Base-by-base conservation (phyloP, 2,329 filamentous ascomycete genomes). In the Sporothrix euskadiensis region DNA sequence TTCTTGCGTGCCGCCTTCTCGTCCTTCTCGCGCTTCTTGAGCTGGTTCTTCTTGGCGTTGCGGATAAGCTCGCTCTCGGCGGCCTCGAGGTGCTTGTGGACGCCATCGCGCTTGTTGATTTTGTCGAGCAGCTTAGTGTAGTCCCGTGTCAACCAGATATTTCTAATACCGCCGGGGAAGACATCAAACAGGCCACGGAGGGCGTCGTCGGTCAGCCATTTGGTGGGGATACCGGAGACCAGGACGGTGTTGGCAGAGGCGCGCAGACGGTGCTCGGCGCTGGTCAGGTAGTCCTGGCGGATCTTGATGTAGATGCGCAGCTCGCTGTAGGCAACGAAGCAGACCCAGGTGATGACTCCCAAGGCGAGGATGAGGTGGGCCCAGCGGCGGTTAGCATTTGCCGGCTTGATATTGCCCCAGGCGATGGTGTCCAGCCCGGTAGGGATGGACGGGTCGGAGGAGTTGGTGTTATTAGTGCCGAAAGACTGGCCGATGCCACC, bases 61-160 rank as follows among this genome's bases (percentile, higher is more conserved):
- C 90, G 91, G 77, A 99, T 92, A 56, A 99, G 84, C 30, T 93
- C 89, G 0, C 94, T 98, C 81, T 98, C 92, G 0, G 95, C 95
- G 9, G 83, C 82, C 79, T 99, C 96, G 0, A 99, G 87, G 73
- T 85, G 84, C 57, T 86, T 81, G 65, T 95, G 94, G 16, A 97
- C 84, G 9, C 87, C 83, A 75, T 94, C 89, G 61, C 96, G 88
- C 76, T 89, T 84, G 68, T 92, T 88, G 63, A 98, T 92, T 80
- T 98, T 98, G 75, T 94, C 91, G 65, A 93, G 87, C 12, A 99
- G 87, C 9, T 91, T 87, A 59, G 94, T 93, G 77, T 94, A 91
- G 79, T 99, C 93, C 75, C 95, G 89, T 74, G 98, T 99, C 78
- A 99, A 90, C 94, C 95, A 99, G 65, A 99, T 92, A 77, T 98